These are phyloP conservation scores for Hypoxylon trugodes DNA, from an alignment of 495 filamentous ascomycete species.

Conservation along the genomic window DNA sequence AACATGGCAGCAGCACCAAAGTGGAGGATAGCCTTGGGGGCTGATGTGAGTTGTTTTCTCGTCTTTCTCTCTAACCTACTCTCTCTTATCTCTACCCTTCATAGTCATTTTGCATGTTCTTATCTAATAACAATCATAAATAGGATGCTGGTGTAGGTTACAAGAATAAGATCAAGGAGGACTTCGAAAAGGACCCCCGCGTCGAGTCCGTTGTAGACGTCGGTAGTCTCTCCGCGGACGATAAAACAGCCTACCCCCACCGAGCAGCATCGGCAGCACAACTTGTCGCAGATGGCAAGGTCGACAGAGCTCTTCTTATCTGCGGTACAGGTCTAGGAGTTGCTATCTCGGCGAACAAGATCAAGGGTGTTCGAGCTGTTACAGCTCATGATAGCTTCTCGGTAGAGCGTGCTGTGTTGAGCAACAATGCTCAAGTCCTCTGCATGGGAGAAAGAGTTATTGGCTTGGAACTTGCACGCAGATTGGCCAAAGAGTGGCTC, in stretches of 20 bases:
- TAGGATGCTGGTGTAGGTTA: conserved; percentile 80
- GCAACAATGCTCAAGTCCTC: conserved; percentile 87
- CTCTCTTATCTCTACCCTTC: not conserved
- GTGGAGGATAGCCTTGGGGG: conserved; percentile 58
- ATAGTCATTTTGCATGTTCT: not conserved
- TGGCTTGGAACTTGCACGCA: conserved; percentile 78
- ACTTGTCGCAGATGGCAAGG: conserved; percentile 71
- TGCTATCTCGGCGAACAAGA: conserved; percentile 87
- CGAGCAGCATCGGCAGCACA: conserved; percentile 74
- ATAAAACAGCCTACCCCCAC: conserved; percentile 88
- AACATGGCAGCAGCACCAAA: conserved; percentile 49
- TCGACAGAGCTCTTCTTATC: conserved; percentile 83
- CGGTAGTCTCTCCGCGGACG: conserved; percentile 58
- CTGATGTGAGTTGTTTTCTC: conserved; percentile 51
- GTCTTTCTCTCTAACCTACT: conserved; percentile 39
- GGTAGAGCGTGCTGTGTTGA: conserved; percentile 81
- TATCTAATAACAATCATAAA: conserved; percentile 24
- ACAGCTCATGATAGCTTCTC: conserved; percentile 88
- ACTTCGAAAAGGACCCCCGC: conserved; percentile 71
- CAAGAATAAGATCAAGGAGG: conserved; percentile 79
- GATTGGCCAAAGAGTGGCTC: conserved; percentile 82
- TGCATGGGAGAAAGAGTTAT: conserved; percentile 89
- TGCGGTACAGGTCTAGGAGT: conserved; percentile 89
- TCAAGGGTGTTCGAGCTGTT: conserved; percentile 83
- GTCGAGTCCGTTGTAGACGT: conserved; percentile 77